Evolutionary conservation across 1,139 yeast genomes (phyloP).

Genomic region (Scheffersomyces cryptocercus): DNA sequence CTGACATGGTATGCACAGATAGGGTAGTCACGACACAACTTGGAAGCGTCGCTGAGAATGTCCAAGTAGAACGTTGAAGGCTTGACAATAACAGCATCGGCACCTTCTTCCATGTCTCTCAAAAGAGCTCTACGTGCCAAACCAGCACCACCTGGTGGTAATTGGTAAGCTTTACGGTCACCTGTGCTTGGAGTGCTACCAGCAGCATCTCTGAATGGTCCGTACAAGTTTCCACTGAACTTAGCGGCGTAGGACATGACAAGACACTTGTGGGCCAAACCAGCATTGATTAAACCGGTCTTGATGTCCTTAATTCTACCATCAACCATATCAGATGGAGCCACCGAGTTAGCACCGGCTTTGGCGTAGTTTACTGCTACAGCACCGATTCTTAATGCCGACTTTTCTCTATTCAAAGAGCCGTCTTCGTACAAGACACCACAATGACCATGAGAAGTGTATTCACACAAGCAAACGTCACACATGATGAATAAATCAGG

Average conservation of each 20-base stretch:
- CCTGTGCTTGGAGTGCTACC: constrained; percentile 89
- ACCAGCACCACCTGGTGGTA: constrained; percentile 92
- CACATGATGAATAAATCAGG: constrained; percentile 87
- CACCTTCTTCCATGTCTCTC: constrained; percentile 89
- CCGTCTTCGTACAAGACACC: constrained; percentile 90
- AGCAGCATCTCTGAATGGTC: constrained; percentile 98
- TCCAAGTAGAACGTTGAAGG: constrained; percentile 98
- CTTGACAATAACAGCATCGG: constrained; percentile 92
- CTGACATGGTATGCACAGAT: constrained; percentile 94
- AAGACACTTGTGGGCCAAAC: constrained; percentile 82
- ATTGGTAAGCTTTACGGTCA: constrained; percentile 88
- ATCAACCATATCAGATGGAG: constrained; percentile 98
- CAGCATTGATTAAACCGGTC: constrained; percentile 77
- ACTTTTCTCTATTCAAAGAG: constrained; percentile 67
- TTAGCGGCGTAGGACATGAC: constrained; percentile 95
- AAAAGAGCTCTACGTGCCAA: constrained; percentile 87
- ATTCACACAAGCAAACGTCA: constrained; percentile 96
- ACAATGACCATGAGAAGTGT: constrained; percentile 96
- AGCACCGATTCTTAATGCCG: constrained; percentile 85
- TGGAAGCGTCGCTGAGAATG: constrained; percentile 83
- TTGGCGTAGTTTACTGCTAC: constrained; percentile 94
- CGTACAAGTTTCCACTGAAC: constrained; percentile 87
- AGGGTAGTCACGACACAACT: constrained; percentile 80
- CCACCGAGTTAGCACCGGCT: constrained; percentile 95
- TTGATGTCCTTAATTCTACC: constrained; percentile 92